These are phyloP conservation scores for Tylopilus intermedius DNA, from an alignment of 768 basidiomycete genomes.

Conservation along the genomic window DNA sequence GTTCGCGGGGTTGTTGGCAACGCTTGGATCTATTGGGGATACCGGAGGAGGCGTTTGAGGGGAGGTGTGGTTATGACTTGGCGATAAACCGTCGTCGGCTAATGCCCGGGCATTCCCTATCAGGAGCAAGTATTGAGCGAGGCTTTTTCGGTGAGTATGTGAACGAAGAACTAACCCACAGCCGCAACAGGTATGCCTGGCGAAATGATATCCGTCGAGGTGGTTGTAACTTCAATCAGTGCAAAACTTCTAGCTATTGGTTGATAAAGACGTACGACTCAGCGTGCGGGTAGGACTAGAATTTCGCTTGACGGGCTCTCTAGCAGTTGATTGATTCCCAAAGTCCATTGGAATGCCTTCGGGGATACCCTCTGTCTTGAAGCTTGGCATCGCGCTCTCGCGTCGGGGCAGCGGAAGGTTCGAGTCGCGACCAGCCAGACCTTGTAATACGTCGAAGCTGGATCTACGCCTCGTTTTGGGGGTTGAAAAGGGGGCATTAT, in stretches of 20 bases:
- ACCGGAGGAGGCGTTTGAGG: constrained; percentile 29
- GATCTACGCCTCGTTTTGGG: constrained; percentile 56
- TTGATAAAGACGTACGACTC: constrained; percentile 56
- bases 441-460: constrained; percentile 67
- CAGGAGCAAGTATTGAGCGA: constrained; percentile 18
- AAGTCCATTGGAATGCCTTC: constrained; percentile 72
- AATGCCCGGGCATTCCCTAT: constrained; percentile 80
- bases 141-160: background rate
- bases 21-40: constrained; percentile 34
- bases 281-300: constrained; percentile 74
- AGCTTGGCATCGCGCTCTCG: constrained; percentile 35
- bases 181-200: constrained; percentile 73
- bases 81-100: constrained; percentile 62
- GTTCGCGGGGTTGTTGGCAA: constrained; percentile 20
- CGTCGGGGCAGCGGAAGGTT: constrained; percentile 65
- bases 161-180: constrained; percentile 53
- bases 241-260: constrained; percentile 19
- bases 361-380: constrained; percentile 40
- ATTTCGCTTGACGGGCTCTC: constrained; percentile 43
- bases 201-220: constrained; percentile 24
- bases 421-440: constrained; percentile 73
- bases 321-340: constrained; percentile 35
- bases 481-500: constrained; percentile 32
- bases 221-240: constrained; percentile 16
- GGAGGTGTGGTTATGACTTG: constrained; percentile 30